These are phyloP conservation scores for Chrysoporthe puriensis DNA, from an alignment of 2,329 filamentous ascomycete species.

Conservation along the genomic window DNA sequence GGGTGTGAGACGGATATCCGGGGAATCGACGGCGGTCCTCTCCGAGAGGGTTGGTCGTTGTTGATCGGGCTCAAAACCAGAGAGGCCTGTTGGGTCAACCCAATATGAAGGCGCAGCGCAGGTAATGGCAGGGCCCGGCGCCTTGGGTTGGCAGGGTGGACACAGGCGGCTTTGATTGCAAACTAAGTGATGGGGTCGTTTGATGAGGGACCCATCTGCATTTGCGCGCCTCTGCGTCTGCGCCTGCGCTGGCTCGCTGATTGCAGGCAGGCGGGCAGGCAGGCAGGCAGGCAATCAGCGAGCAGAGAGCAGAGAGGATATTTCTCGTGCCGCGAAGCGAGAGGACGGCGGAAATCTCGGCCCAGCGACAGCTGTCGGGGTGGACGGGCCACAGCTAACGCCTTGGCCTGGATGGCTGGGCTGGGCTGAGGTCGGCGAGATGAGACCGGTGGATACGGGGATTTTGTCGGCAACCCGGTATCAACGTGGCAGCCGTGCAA, in stretches of 20 bases:
- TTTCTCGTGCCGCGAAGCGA: slow-evolving; percentile 11
- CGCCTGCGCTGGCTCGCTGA: not conserved
- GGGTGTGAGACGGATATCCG: not conserved
- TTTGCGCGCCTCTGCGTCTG: not conserved
- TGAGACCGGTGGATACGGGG: slow-evolving; percentile 8
- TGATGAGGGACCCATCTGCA: slow-evolving; percentile 3
- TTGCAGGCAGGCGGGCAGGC: not conserved
- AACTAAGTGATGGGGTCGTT: not conserved
- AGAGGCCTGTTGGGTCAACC: not conserved
- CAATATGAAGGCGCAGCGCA: not conserved
- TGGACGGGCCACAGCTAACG: not conserved
- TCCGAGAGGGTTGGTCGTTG: not conserved
- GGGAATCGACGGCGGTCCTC: not conserved
- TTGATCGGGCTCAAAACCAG: not conserved
- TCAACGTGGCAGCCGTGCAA: slow-evolving; percentile 11
- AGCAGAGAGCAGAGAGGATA: not conserved
- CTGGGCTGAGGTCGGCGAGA: slow-evolving; percentile 15
- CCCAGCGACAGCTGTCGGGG: not conserved
- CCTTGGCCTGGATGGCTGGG: slow-evolving; percentile 6
- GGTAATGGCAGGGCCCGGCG: not conserved
- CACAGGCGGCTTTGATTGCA: not conserved
- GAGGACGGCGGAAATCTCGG: slow-evolving; percentile 3
- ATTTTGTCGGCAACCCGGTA: slow-evolving; percentile 2
- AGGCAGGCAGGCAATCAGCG: not conserved
- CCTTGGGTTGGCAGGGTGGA: not conserved